Percentiles rank a stretch among this genome's conserved stretches.
Evolutionary conservation across 345 rosid genomes (phyloP).

Genomic region (Hypericum androsaemum): DNA sequence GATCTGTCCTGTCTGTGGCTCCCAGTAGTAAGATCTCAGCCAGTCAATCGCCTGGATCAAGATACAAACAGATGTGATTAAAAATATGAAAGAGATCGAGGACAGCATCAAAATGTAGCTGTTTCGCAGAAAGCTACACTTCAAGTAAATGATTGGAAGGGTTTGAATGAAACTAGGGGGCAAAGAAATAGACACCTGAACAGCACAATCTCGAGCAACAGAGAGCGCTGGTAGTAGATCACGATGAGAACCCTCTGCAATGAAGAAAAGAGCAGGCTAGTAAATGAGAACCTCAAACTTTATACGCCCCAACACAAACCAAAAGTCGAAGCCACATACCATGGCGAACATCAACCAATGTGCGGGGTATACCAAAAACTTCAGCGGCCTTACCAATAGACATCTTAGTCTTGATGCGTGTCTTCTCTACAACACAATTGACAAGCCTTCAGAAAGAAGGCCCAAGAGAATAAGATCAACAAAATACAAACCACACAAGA

Average conservation of each 20-base stretch:
- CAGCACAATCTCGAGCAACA: slow-evolving; percentile 61
- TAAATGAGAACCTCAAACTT: slow-evolving; percentile 3
- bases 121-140: background rate
- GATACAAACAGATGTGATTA: no score
- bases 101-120: slow-evolving; percentile 7
- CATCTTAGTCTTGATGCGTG: slow-evolving; percentile 45
- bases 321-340: slow-evolving; percentile 37
- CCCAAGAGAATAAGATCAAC: background rate
- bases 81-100: slow-evolving; percentile 4
- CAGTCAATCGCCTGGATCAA: slow-evolving; percentile 63
- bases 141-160: no score
- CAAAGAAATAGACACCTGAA: slow-evolving; percentile 30
- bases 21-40: slow-evolving; percentile 78
- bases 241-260: slow-evolving; percentile 83
- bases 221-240: slow-evolving; percentile 76
- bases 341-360: slow-evolving; percentile 82
- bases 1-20: slow-evolving; percentile 55
- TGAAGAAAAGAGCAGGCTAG: slow-evolving; percentile 7
- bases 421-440: slow-evolving; percentile 82
- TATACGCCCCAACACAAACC: background rate
- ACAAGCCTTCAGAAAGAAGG: slow-evolving; percentile 56
- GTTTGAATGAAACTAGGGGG: no score
- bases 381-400: slow-evolving; percentile 90
- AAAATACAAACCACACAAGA: background rate
- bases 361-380: slow-evolving; percentile 74